Evolutionary conservation across 108 stramenopile genomes (phyloP), one percentile per base, ranked within the genome.

Genomic region (Nitzschia putrida): DNA sequence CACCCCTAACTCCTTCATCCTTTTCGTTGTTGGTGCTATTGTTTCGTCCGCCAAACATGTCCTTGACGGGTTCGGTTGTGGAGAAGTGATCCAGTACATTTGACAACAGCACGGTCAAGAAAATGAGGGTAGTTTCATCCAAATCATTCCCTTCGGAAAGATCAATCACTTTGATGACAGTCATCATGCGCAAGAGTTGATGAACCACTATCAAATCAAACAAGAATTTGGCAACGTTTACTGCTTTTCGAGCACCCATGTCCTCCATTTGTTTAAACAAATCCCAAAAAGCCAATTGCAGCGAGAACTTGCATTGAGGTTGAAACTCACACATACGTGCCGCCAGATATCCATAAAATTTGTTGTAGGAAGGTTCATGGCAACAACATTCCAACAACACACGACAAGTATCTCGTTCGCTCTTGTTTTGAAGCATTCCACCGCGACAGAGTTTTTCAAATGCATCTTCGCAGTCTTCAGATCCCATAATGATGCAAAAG

Each of bases 241-340:
- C 93, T 41, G 88, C 94, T 76, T 87, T 89, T 39, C 94, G 77
- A 37, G 72, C 79, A 26, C 79, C 72, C 53, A 83, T 82, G 8
- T 83, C 76, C 8, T 96, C 92, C 42, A 97, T 83, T 53, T 86
- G 85, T 75, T 99, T 98, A 59, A 99, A 96, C 21, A 68, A 58
- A 74, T 99, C 98, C 97, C 97, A 98, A 64, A 88, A 96, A 16
- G 97, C 88, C 49, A 97, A 74, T 69, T 95, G 97, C 42, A 99
- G 74, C 7, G 97, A 91, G 66, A 97, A 96, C 57, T 90, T 96
- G 69, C 82, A 83, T 60, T 94, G 94, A 7, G 73, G 78, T 61
- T 94, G 93, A 66, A 84, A 93, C 58, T 97, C 96, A 66, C 96
- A 97, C 53, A 98, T 82, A 0, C 95, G 81, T 54, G 79, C 80